These are phyloP conservation scores for Cladosporium colombiae DNA, from an alignment of 2,329 filamentous ascomycete species.

Conservation along the genomic window DNA sequence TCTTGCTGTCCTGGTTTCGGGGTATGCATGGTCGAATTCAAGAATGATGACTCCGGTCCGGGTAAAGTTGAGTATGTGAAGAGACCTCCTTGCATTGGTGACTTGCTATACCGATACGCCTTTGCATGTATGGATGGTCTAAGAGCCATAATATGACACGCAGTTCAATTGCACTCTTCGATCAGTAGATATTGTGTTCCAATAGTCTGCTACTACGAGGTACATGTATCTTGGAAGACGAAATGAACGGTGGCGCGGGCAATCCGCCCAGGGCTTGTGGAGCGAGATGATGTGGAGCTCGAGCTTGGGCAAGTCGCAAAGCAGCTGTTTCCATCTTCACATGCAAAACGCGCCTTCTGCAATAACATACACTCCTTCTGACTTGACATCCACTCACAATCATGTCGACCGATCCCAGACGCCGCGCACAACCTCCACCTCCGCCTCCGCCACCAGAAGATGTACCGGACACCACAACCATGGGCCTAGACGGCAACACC, in stretches of 20 bases:
- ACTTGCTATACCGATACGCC: background rate
- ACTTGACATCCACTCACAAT: background rate
- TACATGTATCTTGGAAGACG: background rate
- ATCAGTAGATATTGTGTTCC: background rate
- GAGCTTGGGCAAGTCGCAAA: slow-evolving; percentile 7
- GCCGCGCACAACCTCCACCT: slow-evolving; percentile 42
- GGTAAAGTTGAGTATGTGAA: background rate
- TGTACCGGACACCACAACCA: slow-evolving; percentile 35
- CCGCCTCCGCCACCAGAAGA: slow-evolving; percentile 53
- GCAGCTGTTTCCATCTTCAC: slow-evolving; percentile 1
- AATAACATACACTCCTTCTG: background rate
- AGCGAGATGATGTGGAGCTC: slow-evolving; percentile 2
- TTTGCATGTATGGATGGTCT: background rate
- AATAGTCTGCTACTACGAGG: background rate
- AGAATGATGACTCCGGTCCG: background rate
- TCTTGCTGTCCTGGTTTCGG: background rate
- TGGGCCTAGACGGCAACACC: slow-evolving; percentile 34
- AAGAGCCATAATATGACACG: background rate
- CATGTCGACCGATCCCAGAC: slow-evolving; percentile 51
- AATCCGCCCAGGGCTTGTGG: background rate
- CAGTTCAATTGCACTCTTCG: background rate
- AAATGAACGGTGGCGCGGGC: background rate
- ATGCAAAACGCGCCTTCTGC: slow-evolving; percentile 1
- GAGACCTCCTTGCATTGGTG: background rate
- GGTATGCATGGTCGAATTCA: background rate